These are phyloP conservation scores for Phytophthora cactorum DNA, from an alignment of 352 stramenopile genomes.

Conservation along the genomic window DNA sequence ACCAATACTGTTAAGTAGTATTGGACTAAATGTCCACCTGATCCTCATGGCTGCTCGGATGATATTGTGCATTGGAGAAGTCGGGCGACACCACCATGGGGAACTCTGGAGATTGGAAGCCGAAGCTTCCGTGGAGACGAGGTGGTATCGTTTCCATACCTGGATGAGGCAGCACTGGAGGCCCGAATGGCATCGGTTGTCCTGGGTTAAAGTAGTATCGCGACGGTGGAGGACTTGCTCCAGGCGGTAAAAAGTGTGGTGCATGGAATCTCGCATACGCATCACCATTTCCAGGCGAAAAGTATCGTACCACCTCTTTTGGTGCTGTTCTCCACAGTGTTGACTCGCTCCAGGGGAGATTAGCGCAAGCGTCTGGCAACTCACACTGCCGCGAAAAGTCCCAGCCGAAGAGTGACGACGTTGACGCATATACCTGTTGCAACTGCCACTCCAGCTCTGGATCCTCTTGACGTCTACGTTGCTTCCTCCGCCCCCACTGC, in stretches of 20 bases:
- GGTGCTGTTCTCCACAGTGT: slow-evolving; percentile 73
- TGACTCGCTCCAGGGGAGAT: slow-evolving; percentile 51
- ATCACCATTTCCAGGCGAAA: slow-evolving; percentile 47
- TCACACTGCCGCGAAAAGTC: slow-evolving; percentile 72
- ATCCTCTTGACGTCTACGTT: slow-evolving; percentile 55
- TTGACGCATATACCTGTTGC: slow-evolving; percentile 77
- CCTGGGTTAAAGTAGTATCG: slow-evolving; percentile 59
- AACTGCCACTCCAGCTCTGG: slow-evolving; percentile 70
- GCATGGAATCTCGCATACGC: slow-evolving; percentile 34
- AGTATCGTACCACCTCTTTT: slow-evolving; percentile 78
- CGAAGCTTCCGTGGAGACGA: slow-evolving; percentile 15
- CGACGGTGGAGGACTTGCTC: slow-evolving; percentile 29
- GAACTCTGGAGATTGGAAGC: slow-evolving; percentile 24
- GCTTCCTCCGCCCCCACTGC: slow-evolving; percentile 32
- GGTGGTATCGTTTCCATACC: slow-evolving; percentile 12
- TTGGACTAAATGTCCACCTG: slow-evolving; percentile 21
- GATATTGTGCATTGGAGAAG: slow-evolving; percentile 32
- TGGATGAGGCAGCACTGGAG: slow-evolving; percentile 15
- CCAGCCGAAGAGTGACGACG: slow-evolving; percentile 75
- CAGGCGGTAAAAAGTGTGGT: slow-evolving; percentile 21
- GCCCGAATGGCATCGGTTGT: slow-evolving; percentile 14
- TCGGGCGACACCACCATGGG: slow-evolving; percentile 43
- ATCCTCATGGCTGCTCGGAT: slow-evolving; percentile 21
- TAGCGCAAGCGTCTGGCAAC: slow-evolving; percentile 21
- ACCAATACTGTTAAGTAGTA: no score